A percentile compares a stretch with the other conserved stretches of the same genome.
Conservation (phyloP, 2,329 filamentous ascomycete species). For the Penicillium thymicola region DNA sequence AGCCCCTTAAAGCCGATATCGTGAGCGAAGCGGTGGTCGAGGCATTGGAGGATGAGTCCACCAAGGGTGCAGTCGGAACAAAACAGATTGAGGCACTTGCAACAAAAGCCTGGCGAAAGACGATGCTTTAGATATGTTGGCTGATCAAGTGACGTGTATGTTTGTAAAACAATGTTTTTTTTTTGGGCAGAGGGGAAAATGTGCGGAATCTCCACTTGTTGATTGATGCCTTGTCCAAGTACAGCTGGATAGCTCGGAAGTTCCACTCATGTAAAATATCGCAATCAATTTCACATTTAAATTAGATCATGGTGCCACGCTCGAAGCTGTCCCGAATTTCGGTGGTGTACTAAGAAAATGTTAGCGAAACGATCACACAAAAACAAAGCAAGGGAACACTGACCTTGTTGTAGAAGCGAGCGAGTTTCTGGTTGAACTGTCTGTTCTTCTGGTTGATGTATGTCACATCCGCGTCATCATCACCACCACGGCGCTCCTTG, state of each 20-base stretch:
- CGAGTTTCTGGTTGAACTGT: constrained; percentile 97
- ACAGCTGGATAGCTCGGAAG: constrained; percentile 3
- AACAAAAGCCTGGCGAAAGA: constrained; percentile 79
- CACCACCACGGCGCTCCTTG: constrained; percentile 72
- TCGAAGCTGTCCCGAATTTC: constrained; percentile 98
- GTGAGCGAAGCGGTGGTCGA: constrained; percentile 90
- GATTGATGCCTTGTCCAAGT: not conserved
- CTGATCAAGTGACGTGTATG: not conserved
- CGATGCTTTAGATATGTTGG: constrained; percentile 65
- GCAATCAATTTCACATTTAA: constrained; percentile 16
- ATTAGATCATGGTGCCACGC: constrained; percentile 88
- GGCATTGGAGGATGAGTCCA: constrained; percentile 69
- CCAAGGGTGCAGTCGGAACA: constrained; percentile 73
- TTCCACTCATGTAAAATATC: constrained; percentile 20
- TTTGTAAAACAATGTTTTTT: constrained; percentile 2
- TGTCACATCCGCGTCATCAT: constrained; percentile 87
- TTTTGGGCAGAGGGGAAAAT: not conserved
- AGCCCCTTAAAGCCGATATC: constrained; percentile 80
- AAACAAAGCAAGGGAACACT: constrained; percentile 16
- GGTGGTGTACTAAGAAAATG: constrained; percentile 66
- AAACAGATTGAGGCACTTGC: constrained; percentile 78
- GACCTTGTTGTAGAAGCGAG: constrained; percentile 91
- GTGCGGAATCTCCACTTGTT: constrained; percentile 3
- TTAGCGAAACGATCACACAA: constrained; percentile 16
- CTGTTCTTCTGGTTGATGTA: constrained; percentile 99